These are phyloP conservation scores for Salix koriyanagi DNA, from an alignment of 345 rosid genomes.

Conservation along the genomic window DNA sequence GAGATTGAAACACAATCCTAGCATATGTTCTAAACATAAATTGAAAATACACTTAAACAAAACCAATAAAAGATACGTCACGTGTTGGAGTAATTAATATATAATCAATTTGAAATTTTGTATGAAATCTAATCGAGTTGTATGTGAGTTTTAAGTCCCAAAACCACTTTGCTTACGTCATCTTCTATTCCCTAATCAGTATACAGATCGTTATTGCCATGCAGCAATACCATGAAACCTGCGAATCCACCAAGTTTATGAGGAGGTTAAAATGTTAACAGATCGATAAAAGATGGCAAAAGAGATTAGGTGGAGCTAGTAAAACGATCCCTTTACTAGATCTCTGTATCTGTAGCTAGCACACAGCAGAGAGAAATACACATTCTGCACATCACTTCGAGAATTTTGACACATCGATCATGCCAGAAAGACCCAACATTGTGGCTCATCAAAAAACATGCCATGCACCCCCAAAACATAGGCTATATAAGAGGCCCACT, in stretches of 20 bases:
- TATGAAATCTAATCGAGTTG: too few relatives aligned
- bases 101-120: too few relatives aligned
- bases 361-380: not conserved
- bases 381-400: conserved; percentile 23
- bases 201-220: too few relatives aligned
- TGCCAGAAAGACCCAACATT: conserved; percentile 45
- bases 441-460: conserved; percentile 39
- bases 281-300: not conserved
- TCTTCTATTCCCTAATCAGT: too few relatives aligned
- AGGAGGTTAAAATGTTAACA: not conserved
- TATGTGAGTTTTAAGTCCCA: too few relatives aligned
- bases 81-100: too few relatives aligned
- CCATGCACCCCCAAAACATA: conserved; percentile 35
- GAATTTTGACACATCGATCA: conserved; percentile 47
- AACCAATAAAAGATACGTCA: too few relatives aligned
- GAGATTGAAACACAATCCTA: too few relatives aligned
- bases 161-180: too few relatives aligned
- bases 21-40: too few relatives aligned
- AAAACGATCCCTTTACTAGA: not conserved
- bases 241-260: not conserved
- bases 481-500: conserved; percentile 24
- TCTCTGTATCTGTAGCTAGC: not conserved
- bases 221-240: too few relatives aligned
- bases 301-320: not conserved
- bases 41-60: too few relatives aligned